Conservation (phyloP, 768 basidiomycete species). For the Dendrothele bispora region DNA sequence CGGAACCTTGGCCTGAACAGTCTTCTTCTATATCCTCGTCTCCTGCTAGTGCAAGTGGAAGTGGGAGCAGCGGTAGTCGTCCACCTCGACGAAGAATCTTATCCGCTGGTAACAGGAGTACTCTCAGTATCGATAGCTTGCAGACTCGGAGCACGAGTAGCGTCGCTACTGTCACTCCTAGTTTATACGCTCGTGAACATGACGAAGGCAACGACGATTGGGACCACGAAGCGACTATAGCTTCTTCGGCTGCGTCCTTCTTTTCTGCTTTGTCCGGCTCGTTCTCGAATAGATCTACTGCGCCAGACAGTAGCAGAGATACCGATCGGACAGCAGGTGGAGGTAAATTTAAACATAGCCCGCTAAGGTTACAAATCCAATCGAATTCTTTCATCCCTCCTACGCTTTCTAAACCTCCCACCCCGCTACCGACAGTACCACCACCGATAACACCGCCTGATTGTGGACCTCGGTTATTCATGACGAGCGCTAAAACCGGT, state of each 20-base stretch:
- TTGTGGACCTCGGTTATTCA: constrained; percentile 64
- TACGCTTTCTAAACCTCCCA: not conserved
- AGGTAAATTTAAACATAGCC: too few species aligned
- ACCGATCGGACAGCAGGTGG: too few species aligned
- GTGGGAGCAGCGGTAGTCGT: constrained; percentile 12
- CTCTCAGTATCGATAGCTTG: constrained; percentile 1
- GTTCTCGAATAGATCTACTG: not conserved
- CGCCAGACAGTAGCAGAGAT: too few species aligned
- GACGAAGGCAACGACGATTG: not conserved
- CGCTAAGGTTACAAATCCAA: too few species aligned
- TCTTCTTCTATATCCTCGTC: constrained; percentile 20
- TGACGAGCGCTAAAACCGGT: constrained; percentile 79
- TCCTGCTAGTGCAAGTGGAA: constrained; percentile 21
- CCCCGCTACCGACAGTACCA: constrained; percentile 1
- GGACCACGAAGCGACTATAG: not conserved
- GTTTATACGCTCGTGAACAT: constrained; percentile 45
- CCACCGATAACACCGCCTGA: constrained; percentile 33
- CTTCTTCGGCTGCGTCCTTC: not conserved
- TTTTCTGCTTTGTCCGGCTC: constrained; percentile 8
- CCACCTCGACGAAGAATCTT: not conserved
- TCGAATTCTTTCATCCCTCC: not conserved
- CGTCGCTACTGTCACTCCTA: constrained; percentile 59
- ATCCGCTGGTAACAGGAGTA: not conserved
- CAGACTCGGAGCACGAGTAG: constrained; percentile 47
- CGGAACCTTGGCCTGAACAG: constrained; percentile 34